Evolutionary conservation across 2,329 filamentous ascomycete genomes (phyloP), one percentile per base, ranked within the genome.

Genomic region (Chalaropsis ovoidea): DNA sequence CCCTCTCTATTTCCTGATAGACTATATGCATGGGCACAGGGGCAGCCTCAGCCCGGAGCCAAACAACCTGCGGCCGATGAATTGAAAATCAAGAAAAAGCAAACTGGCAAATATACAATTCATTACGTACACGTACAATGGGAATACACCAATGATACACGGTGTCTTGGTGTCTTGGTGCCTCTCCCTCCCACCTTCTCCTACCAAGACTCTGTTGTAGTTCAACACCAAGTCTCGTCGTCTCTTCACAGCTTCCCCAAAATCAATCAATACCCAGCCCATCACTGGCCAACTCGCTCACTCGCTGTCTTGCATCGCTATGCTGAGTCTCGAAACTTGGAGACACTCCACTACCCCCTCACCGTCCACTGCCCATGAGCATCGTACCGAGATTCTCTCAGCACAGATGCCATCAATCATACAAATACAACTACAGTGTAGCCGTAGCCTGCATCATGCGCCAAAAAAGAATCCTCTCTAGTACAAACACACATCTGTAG

Each of bases 81-180:
- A 22, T 35, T 7, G 47, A 2, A 24, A 11, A 24, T 0, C 10
- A 49, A 13, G 7, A 52, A 52, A 52, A 27, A 27, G 15, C 4
- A 27, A 27, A 27, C 6, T 27, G 11, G 19, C 10, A 27, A 58
- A 27, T 64, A 11, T n/a, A 64, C 39, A 35, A 27, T 64, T 58
- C 47, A 41, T 45, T 58, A 39, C 39, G 35, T 64, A 64, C 31
- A 56, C 41, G 22, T 64, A 64, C 62, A 64, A 64, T 43, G 39
- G 24, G 35, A 54, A 64, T 56, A 64, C 62, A 45, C 39, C 47
- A 43, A 58, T 64, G 19, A 54, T 58, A 58, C 49, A 64, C 35
- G 39, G 62, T 15, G 13, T 43, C 60, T 62, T 62, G 52, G 52
- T 31, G 5, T 7, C n/a, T n/a, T n/a, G n/a, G n/a, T n/a, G n/a